Evolutionary conservation across 192 early-diverging fungal genomes (phyloP).

Genomic region (Coemansia sp.): DNA sequence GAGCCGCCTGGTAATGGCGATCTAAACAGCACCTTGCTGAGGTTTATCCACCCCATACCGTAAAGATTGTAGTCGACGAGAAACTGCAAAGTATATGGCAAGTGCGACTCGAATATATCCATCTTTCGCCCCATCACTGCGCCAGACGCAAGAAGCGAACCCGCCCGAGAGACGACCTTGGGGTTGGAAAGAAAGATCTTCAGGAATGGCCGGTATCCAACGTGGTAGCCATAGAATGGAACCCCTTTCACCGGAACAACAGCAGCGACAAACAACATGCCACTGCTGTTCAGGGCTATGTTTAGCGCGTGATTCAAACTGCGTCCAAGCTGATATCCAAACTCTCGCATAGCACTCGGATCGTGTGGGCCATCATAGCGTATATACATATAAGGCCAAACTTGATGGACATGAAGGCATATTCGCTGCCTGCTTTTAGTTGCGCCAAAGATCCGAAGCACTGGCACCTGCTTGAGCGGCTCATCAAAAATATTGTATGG

Average conservation of each 20-base stretch:
- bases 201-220: slow-evolving; percentile 68
- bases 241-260: slow-evolving; percentile 76
- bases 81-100: slow-evolving; percentile 84
- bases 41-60: slow-evolving; percentile 80
- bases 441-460: slow-evolving; percentile 81
- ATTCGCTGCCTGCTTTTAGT: slow-evolving; percentile 70
- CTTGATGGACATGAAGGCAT: slow-evolving; percentile 85
- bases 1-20: slow-evolving; percentile 28
- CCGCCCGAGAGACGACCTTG: slow-evolving; percentile 57
- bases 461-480: slow-evolving; percentile 46
- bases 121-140: slow-evolving; percentile 70
- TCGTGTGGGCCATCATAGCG: slow-evolving; percentile 54
- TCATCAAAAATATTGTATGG: slow-evolving; percentile 41
- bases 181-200: slow-evolving; percentile 78
- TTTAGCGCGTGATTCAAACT: slow-evolving; percentile 74
- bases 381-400: slow-evolving; percentile 82
- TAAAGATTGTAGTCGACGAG: slow-evolving; percentile 85
- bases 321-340: slow-evolving; percentile 30
- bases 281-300: slow-evolving; percentile 43
- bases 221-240: slow-evolving; percentile 87
- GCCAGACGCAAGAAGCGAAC: slow-evolving; percentile 69
- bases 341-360: slow-evolving; percentile 24
- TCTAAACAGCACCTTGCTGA: slow-evolving; percentile 50
- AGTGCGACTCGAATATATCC: slow-evolving; percentile 81
- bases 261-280: slow-evolving; percentile 58